These are phyloP conservation scores for Colletotrichum tropicicola DNA, from an alignment of 2,329 filamentous ascomycete species.

Conservation along the genomic window DNA sequence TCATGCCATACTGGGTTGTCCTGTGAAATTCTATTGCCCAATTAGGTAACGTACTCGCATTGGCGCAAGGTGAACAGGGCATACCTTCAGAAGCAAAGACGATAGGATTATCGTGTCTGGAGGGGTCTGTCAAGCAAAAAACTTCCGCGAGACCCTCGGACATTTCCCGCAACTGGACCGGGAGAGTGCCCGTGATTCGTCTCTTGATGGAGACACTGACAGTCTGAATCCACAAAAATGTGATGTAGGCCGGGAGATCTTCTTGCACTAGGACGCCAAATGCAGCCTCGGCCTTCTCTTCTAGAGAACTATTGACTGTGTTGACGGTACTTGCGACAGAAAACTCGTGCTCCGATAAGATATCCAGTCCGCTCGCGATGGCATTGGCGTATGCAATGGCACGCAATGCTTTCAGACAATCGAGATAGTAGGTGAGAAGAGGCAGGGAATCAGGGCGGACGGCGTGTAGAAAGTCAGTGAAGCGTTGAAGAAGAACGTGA, in stretches of 20 bases:
- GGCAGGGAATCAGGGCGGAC: conserved; percentile 70
- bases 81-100: conserved; percentile 79
- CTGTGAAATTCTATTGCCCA: conserved; percentile 70
- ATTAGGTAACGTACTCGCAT: background rate
- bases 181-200: conserved; percentile 73
- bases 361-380: conserved; percentile 67
- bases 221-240: conserved; percentile 73
- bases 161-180: conserved; percentile 70
- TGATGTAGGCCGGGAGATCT: conserved; percentile 77
- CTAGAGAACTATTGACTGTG: conserved; percentile 66
- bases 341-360: conserved; percentile 64
- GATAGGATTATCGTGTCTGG: conserved; percentile 77
- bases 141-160: conserved; percentile 81
- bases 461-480: conserved; percentile 72
- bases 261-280: conserved; percentile 72
- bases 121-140: conserved; percentile 80
- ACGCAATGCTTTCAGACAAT: conserved; percentile 74
- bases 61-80: background rate
- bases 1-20: conserved; percentile 79
- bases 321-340: conserved; percentile 57
- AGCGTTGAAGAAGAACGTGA: conserved; percentile 68
- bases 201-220: conserved; percentile 76
- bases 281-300: conserved; percentile 70
- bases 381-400: conserved; percentile 78
- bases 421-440: conserved; percentile 75